Conservation (phyloP, 1,284 basidiomycete genomes). For the Ustilago shanxiensis region DNA sequence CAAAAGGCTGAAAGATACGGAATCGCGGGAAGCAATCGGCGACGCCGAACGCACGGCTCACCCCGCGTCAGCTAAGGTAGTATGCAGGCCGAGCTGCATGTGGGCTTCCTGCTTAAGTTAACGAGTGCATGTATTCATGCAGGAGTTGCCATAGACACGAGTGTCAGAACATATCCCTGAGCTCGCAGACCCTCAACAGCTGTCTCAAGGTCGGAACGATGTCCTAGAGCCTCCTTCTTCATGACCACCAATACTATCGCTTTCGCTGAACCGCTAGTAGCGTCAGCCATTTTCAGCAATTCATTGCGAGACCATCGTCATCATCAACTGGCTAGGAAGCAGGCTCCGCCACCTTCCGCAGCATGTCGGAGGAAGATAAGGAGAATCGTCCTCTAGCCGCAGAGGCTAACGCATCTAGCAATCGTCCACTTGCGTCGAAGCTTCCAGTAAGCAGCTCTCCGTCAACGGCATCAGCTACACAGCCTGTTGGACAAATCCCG, state of each 20-base stretch:
- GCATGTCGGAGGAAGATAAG: slow-evolving; percentile 31
- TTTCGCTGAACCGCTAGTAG: too few species aligned
- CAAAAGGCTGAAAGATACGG: background rate
- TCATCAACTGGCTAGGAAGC: background rate
- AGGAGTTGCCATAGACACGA: slow-evolving; percentile 8
- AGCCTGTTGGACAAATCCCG: background rate
- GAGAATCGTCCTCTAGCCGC: slow-evolving; percentile 17
- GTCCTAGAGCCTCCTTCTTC: background rate
- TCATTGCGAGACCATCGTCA: too few species aligned
- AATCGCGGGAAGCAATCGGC: background rate
- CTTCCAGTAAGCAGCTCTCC: background rate
- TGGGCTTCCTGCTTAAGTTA: slow-evolving; percentile 1
- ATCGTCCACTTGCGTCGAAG: background rate
- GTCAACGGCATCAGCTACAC: background rate
- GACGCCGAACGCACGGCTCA: slow-evolving; percentile 13
- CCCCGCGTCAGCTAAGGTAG: background rate
- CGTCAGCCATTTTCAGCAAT: background rate
- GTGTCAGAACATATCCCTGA: slow-evolving; percentile 2
- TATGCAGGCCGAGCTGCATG: slow-evolving; percentile 22
- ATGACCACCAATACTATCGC: background rate
- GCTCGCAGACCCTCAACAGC: background rate
- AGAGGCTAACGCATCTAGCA: background rate
- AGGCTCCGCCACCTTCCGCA: background rate
- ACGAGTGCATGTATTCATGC: slow-evolving; percentile 13
- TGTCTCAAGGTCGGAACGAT: background rate